Percentiles rank a stretch among this genome's conserved stretches.
These are phyloP conservation scores for Aschersonia sp. DNA, from an alignment of 2,329 filamentous ascomycete species.

Conservation along the genomic window DNA sequence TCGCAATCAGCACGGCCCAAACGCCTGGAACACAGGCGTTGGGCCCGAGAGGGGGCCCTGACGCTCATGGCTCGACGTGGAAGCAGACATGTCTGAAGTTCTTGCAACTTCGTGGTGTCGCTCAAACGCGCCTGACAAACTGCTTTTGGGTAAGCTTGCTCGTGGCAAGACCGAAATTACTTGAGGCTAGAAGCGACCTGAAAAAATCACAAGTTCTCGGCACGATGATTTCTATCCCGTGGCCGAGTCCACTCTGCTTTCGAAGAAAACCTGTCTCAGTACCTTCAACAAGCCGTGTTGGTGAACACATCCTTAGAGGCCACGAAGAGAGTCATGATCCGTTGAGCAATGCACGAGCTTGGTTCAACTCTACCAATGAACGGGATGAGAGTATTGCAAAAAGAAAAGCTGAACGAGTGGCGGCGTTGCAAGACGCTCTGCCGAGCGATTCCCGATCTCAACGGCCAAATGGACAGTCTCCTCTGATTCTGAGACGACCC, in stretches of 20 bases:
- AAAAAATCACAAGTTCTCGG: slow-evolving; percentile 22
- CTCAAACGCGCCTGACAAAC: slow-evolving; percentile 24
- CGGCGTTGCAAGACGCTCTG: slow-evolving; percentile 25
- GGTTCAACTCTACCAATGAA: slow-evolving; percentile 29
- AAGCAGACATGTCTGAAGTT: slow-evolving; percentile 34
- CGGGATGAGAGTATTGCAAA: slow-evolving; percentile 31
- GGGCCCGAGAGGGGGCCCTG: slow-evolving; percentile 23
- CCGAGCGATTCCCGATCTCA: slow-evolving; percentile 26
- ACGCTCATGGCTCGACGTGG: slow-evolving; percentile 29
- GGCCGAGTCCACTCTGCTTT: slow-evolving; percentile 40
- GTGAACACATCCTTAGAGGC: slow-evolving; percentile 21
- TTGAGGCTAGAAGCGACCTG: slow-evolving; percentile 26
- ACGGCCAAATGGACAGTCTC: slow-evolving; percentile 34
- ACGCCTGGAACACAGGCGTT: slow-evolving; percentile 38
- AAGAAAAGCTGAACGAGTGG: slow-evolving; percentile 36
- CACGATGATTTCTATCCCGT: slow-evolving; percentile 28
- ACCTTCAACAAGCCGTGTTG: slow-evolving; percentile 21
- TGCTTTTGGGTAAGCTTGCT: slow-evolving; percentile 37
- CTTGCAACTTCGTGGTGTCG: slow-evolving; percentile 34
- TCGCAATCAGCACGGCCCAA: slow-evolving; percentile 25
- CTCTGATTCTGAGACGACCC: slow-evolving; percentile 33
- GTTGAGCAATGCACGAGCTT: slow-evolving; percentile 30
- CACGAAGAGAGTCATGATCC: slow-evolving; percentile 32
- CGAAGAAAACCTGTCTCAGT: slow-evolving; percentile 30
- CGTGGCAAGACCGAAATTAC: slow-evolving; percentile 27